phyloP scores from a whole-genome alignment of 1,139 yeast species.

The Komagataea norvegica region DNA sequence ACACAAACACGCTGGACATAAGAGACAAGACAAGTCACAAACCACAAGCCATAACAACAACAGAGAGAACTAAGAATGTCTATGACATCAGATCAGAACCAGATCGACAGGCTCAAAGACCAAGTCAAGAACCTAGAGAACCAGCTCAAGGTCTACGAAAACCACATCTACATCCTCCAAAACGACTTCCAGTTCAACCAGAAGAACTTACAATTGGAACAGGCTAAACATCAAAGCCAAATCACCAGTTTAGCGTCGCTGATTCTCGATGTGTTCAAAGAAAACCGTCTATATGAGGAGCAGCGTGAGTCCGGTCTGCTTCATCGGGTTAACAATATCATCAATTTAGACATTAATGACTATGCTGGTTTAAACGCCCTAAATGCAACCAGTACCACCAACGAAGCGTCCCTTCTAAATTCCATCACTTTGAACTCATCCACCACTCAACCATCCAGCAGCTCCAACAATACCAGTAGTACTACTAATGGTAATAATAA shows the following conservation, averaged over 20 bases:
- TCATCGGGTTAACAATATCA: slow-evolving; percentile 20
- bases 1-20: not conserved
- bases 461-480: slow-evolving; percentile 7
- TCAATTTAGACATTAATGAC: slow-evolving; percentile 21
- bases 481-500: not conserved
- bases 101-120: slow-evolving; percentile 21
- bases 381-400: slow-evolving; percentile 1
- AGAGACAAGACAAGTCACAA: not conserved
- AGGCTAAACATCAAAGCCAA: slow-evolving; percentile 23
- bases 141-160: slow-evolving; percentile 23
- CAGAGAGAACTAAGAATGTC: slow-evolving; percentile 2
- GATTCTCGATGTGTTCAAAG: slow-evolving; percentile 23
- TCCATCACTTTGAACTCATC: slow-evolving; percentile 21
- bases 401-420: slow-evolving; percentile 15
- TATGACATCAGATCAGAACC: slow-evolving; percentile 21
- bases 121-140: slow-evolving; percentile 22
- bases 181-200: slow-evolving; percentile 23
- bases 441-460: slow-evolving; percentile 8
- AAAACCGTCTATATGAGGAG: slow-evolving; percentile 23
- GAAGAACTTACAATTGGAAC: slow-evolving; percentile 23
- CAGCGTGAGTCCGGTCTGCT: slow-evolving; percentile 19
- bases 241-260: slow-evolving; percentile 21
- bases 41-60: not conserved
- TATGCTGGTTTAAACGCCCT: slow-evolving; percentile 14
- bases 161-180: slow-evolving; percentile 23